Conservation (phyloP, 805 yeast species). For the Ogataea haglerorum region DNA sequence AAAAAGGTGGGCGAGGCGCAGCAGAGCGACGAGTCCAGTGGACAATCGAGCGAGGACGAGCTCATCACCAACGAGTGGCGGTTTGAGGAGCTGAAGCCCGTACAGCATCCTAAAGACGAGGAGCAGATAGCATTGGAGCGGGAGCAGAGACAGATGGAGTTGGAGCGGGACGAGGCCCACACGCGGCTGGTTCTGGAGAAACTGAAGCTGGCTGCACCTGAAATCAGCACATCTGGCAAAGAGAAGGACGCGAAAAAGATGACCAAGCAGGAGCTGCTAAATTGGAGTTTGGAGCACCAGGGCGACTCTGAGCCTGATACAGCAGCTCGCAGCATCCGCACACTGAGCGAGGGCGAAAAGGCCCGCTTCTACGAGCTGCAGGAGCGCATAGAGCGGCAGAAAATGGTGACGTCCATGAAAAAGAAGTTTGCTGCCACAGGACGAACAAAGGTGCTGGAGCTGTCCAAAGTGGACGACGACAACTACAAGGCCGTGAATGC, state of each 20-base stretch:
- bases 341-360: constrained; percentile 21
- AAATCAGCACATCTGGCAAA: constrained; percentile 5
- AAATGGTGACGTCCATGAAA: constrained; percentile 15
- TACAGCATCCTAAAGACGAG: constrained; percentile 13
- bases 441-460: constrained; percentile 15
- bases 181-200: constrained; percentile 9
- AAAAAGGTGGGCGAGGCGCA: constrained; percentile 38
- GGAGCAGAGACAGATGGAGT: constrained; percentile 9
- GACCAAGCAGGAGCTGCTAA: constrained; percentile 13
- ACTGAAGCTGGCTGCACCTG: constrained; percentile 5
- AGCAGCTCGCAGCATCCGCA: not conserved
- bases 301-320: not conserved
- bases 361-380: constrained; percentile 22
- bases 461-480: constrained; percentile 15
- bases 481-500: constrained; percentile 16
- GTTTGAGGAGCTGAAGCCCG: constrained; percentile 17
- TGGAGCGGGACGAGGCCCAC: constrained; percentile 12
- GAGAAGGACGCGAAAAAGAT: constrained; percentile 10
- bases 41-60: constrained; percentile 9
- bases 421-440: constrained; percentile 7
- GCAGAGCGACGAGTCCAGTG: not conserved
- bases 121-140: constrained; percentile 11
- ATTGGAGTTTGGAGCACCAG: constrained; percentile 10
- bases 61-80: constrained; percentile 29
- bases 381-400: constrained; percentile 22